phyloP scores from a whole-genome alignment of 2,329 filamentous ascomycete genomes.

The Penicillium occitanis region DNA sequence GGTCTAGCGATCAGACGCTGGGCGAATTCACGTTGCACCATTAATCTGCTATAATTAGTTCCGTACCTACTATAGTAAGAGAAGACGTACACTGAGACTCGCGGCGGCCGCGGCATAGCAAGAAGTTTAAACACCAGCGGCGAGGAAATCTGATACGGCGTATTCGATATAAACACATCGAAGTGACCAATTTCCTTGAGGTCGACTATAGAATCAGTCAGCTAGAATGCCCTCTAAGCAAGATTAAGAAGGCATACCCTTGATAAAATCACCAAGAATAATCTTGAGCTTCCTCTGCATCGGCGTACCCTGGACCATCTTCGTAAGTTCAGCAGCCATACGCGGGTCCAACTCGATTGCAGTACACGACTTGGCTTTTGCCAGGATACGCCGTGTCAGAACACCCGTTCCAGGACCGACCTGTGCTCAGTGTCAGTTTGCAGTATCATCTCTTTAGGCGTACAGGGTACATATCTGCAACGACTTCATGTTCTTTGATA shows the following conservation, averaged over 20 bases:
- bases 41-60: constrained; percentile 81
- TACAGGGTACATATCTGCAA: constrained; percentile 21
- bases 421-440: constrained; percentile 72
- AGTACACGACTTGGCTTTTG: constrained; percentile 78
- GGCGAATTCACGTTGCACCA: constrained; percentile 96
- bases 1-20: constrained; percentile 84
- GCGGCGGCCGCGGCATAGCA: constrained; percentile 74
- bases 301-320: constrained; percentile 87
- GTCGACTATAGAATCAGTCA: constrained; percentile 9
- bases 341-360: constrained; percentile 91
- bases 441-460: not conserved
- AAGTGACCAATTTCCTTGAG: constrained; percentile 47
- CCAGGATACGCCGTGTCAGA: constrained; percentile 83
- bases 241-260: constrained; percentile 53
- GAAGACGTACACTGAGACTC: constrained; percentile 52
- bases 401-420: constrained; percentile 89
- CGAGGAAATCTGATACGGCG: constrained; percentile 78
- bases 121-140: constrained; percentile 91
- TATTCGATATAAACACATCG: constrained; percentile 81
- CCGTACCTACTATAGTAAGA: constrained; percentile 53
- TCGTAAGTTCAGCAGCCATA: constrained; percentile 93
- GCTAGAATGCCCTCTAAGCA: not conserved
- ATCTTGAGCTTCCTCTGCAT: constrained; percentile 82
- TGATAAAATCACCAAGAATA: constrained; percentile 88
- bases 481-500: constrained; percentile 78